Conservation (phyloP, 106 monocot species). For the Hemerocallis citrina region DNA sequence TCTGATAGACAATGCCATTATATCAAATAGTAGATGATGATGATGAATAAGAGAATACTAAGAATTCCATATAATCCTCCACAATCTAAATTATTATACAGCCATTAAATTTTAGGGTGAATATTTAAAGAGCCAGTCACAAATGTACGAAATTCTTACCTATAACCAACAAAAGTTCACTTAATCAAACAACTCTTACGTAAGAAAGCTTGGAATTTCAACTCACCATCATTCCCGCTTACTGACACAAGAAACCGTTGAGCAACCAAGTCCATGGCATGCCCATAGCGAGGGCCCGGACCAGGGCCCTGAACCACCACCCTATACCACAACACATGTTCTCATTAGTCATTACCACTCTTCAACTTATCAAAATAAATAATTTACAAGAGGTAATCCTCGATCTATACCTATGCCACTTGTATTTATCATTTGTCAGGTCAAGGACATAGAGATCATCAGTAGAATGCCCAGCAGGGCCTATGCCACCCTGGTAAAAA, state of each 20-base stretch:
- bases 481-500: constrained; percentile 89
- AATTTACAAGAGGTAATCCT: too few species aligned
- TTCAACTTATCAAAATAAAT: background rate
- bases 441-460: constrained; percentile 98
- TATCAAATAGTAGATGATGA: background rate
- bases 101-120: background rate
- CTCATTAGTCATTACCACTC: background rate
- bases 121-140: background rate
- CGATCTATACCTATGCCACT: constrained; percentile 85
- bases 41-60: background rate
- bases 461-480: constrained; percentile 96
- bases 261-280: constrained; percentile 92
- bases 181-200: constrained; percentile 4
- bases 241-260: constrained; percentile 93
- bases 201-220: background rate
- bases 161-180: background rate
- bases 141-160: too few species aligned
- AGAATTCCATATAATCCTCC: background rate
- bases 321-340: constrained; percentile 23
- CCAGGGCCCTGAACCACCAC: constrained; percentile 88
- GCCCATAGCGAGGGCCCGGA: constrained; percentile 98
- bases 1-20: too few species aligned
- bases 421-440: constrained; percentile 80
- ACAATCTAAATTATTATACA: background rate
- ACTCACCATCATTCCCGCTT: constrained; percentile 92